These are phyloP conservation scores for Fusarium sacchari DNA, from an alignment of 2,329 filamentous ascomycete species.

Conservation along the genomic window DNA sequence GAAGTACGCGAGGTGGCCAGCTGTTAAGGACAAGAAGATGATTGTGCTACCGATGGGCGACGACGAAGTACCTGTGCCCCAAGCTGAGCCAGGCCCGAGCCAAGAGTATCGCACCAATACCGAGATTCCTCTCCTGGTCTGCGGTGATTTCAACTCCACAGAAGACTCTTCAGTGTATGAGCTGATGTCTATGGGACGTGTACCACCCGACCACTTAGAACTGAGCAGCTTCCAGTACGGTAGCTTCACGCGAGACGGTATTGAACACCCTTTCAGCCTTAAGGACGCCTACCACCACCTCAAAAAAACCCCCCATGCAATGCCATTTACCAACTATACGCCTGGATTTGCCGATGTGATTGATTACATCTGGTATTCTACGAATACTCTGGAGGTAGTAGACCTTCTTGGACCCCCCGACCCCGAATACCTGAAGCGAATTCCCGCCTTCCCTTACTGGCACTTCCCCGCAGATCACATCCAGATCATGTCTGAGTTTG, in stretches of 20 bases:
- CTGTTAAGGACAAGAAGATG: constrained; percentile 83
- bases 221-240: constrained; percentile 86
- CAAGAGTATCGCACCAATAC: constrained; percentile 87
- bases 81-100: constrained; percentile 78
- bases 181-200: constrained; percentile 81
- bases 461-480: constrained; percentile 95
- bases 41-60: constrained; percentile 58
- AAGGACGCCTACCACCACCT: constrained; percentile 89
- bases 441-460: constrained; percentile 92
- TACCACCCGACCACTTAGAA: constrained; percentile 83
- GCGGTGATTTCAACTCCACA: constrained; percentile 95
- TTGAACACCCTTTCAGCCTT: constrained; percentile 92
- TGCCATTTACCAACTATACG: constrained; percentile 96
- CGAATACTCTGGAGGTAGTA: constrained; percentile 85
- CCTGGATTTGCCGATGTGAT: constrained; percentile 92
- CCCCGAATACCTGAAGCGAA: constrained; percentile 82
- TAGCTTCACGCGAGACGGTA: constrained; percentile 90
- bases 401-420: constrained; percentile 89
- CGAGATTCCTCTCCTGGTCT: constrained; percentile 90
- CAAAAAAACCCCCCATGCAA: constrained; percentile 82
- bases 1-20: constrained; percentile 80
- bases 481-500: constrained; percentile 88
- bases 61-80: constrained; percentile 58
- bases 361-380: constrained; percentile 98
- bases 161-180: constrained; percentile 91